Conservation (phyloP, 768 basidiomycete genomes). For the Podaxis sp. region DNA sequence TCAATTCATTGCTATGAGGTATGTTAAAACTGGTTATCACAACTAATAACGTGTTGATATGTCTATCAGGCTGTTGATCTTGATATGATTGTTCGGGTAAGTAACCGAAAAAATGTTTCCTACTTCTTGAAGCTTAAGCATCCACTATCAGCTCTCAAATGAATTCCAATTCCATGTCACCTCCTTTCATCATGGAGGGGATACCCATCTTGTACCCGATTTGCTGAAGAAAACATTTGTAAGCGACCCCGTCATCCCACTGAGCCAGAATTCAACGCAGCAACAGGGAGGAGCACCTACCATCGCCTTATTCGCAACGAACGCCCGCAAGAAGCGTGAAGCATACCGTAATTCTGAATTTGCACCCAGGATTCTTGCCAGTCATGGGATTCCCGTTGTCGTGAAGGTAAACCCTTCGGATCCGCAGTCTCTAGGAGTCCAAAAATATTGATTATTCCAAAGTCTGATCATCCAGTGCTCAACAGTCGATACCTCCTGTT, state of each 20-base stretch:
- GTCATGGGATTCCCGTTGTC: conserved; percentile 63
- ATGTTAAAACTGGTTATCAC: neutral
- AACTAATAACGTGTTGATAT: neutral
- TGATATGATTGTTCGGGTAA: conserved; percentile 63
- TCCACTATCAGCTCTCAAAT: conserved; percentile 55
- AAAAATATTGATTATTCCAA: neutral
- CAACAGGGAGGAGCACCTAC: conserved; percentile 54
- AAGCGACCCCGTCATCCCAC: neutral
- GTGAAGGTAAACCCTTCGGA: conserved; percentile 59
- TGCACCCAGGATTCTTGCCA: conserved; percentile 68
- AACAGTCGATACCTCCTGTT: conserved; percentile 67
- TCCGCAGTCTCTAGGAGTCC: too few relatives aligned
- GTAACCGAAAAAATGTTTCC: conserved; percentile 20
- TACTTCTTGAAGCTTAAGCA: neutral
- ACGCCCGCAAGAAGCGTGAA: conserved; percentile 52
- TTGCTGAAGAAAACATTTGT: conserved; percentile 72
- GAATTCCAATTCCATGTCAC: conserved; percentile 80
- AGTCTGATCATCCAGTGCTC: conserved; percentile 58
- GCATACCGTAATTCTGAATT: conserved; percentile 72
- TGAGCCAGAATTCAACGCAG: neutral
- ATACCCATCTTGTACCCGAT: conserved; percentile 79
- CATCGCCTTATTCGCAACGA: conserved; percentile 72
- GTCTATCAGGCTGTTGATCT: conserved; percentile 57
- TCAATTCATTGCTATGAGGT: conserved; percentile 47
- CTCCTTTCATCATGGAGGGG: conserved; percentile 78